These are phyloP conservation scores for Suillus cothurnatus DNA, from an alignment of 768 basidiomycete genomes.

Conservation along the genomic window DNA sequence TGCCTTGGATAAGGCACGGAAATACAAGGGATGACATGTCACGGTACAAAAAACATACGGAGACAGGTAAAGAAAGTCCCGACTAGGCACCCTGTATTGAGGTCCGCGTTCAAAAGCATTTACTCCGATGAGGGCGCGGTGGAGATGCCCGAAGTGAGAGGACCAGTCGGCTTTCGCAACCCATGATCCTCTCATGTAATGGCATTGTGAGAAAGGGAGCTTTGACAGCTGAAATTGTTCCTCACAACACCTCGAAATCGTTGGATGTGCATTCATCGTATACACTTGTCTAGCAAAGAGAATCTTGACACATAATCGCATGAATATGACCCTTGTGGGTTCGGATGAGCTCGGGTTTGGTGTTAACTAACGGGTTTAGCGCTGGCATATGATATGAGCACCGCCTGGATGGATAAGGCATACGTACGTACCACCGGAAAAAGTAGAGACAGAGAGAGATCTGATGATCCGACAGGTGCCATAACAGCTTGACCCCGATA, in stretches of 20 bases:
- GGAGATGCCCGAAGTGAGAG: background rate
- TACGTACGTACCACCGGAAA: background rate
- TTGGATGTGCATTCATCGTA: background rate
- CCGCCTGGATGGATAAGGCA: constrained; percentile 2
- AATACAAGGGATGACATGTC: background rate
- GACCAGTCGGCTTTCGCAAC: background rate
- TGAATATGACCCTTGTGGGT: background rate
- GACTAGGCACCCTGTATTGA: background rate
- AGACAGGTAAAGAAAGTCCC: background rate
- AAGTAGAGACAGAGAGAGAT: constrained; percentile 19
- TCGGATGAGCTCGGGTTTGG: constrained; percentile 26
- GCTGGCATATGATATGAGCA: background rate
- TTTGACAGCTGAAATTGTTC: background rate
- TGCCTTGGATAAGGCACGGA: background rate
- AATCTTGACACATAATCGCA: background rate
- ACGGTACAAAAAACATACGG: background rate
- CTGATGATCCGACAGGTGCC: constrained; percentile 11
- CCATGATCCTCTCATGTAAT: background rate
- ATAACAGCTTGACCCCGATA: constrained; percentile 28
- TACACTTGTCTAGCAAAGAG: background rate
- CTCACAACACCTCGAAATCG: background rate
- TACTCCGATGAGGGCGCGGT: background rate
- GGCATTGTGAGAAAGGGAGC: constrained; percentile 3
- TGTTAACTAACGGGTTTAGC: background rate
- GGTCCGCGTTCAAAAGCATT: background rate